phyloP scores from a whole-genome alignment of 2,329 filamentous ascomycete species.

The Ophiostoma quercus region DNA sequence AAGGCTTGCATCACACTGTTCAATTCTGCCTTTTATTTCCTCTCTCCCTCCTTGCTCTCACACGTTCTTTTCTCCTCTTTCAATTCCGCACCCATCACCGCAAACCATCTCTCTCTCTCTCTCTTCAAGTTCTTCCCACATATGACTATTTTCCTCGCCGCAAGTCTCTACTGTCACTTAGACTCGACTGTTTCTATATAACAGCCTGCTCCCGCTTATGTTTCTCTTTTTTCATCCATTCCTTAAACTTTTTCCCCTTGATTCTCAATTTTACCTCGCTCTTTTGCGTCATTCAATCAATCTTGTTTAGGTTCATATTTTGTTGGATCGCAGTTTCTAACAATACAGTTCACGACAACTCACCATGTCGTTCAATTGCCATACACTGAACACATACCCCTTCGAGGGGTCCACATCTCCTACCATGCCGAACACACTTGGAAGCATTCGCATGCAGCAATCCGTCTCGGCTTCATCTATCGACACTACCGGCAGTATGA shows the following conservation, averaged over 20 bases:
- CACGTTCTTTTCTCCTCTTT: neutral
- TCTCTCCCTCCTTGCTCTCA: neutral
- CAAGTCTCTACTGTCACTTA: neutral
- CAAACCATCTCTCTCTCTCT: neutral
- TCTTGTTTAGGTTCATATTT: too few species aligned
- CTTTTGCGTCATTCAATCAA: too few species aligned
- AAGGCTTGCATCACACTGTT: neutral
- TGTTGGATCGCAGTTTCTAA: neutral
- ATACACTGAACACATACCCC: neutral
- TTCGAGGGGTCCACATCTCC: neutral
- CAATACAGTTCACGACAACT: neutral
- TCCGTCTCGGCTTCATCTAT: conserved; percentile 22
- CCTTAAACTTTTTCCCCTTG: neutral
- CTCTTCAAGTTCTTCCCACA: neutral
- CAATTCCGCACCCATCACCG: neutral
- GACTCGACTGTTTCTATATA: neutral
- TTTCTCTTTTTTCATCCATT: neutral
- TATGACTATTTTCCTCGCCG: neutral
- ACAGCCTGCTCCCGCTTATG: neutral
- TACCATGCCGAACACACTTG: conserved; percentile 1
- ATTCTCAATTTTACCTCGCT: neutral
- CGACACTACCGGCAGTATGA: conserved; percentile 3
- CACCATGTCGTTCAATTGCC: neutral
- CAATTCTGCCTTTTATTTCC: neutral
- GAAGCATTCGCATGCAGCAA: conserved; percentile 24